Percentiles rank a stretch among this genome's conserved stretches.
These are phyloP conservation scores for Ogataea ganodermae DNA, from an alignment of 805 yeast genomes.

Conservation along the genomic window DNA sequence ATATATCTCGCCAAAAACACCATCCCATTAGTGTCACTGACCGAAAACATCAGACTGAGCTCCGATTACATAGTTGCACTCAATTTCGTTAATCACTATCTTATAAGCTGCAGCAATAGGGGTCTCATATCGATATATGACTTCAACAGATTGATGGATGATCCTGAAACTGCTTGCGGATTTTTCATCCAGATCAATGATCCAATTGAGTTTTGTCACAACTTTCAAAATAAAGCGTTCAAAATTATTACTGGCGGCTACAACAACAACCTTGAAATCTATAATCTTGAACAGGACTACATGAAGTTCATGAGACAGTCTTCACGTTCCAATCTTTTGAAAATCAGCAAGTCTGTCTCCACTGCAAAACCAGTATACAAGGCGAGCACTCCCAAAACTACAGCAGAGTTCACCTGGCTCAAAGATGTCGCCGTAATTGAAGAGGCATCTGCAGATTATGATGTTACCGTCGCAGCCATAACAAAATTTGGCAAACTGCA, in stretches of 20 bases:
- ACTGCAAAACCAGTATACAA: slow-evolving; percentile 26
- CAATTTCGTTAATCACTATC: slow-evolving; percentile 16
- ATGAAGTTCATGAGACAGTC: slow-evolving; percentile 13
- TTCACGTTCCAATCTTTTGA: slow-evolving; percentile 11
- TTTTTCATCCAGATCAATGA: slow-evolving; percentile 24
- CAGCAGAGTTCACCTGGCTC: slow-evolving; percentile 31
- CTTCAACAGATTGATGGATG: slow-evolving; percentile 13
- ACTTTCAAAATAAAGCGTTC: slow-evolving; percentile 18
- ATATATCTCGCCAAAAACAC: slow-evolving; percentile 14
- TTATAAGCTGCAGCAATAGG: slow-evolving; percentile 28
- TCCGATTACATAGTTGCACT: slow-evolving; percentile 27
- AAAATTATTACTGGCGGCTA: slow-evolving; percentile 26
- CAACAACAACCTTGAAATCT: slow-evolving; percentile 25
- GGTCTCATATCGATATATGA: slow-evolving; percentile 27
- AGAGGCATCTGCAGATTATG: slow-evolving; percentile 10
- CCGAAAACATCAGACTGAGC: slow-evolving; percentile 19
- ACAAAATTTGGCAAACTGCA: slow-evolving; percentile 31
- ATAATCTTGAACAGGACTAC: slow-evolving; percentile 20
- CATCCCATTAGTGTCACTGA: slow-evolving; percentile 15
- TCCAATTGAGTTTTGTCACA: slow-evolving; percentile 25
- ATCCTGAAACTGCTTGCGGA: slow-evolving; percentile 12
- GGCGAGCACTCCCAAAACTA: slow-evolving; percentile 18
- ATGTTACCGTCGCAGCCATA: slow-evolving; percentile 21
- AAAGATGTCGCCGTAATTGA: slow-evolving; percentile 26
- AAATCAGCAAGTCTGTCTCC: slow-evolving; percentile 23